Evolutionary conservation across 495 filamentous ascomycete genomes (phyloP).

Genomic region (Xylaria flabelliformis): DNA sequence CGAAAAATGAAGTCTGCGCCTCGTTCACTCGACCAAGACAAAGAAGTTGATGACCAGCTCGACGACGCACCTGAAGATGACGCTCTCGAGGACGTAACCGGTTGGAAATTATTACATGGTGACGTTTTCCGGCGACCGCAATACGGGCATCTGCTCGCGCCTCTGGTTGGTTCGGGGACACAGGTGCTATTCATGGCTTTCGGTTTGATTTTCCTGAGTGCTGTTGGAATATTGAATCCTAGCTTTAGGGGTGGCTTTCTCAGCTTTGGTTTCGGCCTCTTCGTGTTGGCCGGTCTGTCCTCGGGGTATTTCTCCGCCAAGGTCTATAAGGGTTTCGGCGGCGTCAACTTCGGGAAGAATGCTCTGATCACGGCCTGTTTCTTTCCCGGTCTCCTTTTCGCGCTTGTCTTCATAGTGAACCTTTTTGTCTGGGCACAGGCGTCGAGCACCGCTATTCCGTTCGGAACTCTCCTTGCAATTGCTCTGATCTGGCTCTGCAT

Average conservation of each 20-base stretch:
- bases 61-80: slow-evolving; percentile 79
- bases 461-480: slow-evolving; percentile 80
- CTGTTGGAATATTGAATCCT: slow-evolving; percentile 84
- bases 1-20: slow-evolving; percentile 54
- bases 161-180: slow-evolving; percentile 86
- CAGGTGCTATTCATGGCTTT: slow-evolving; percentile 88
- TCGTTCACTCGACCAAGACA: slow-evolving; percentile 66
- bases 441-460: slow-evolving; percentile 88
- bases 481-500: slow-evolving; percentile 86
- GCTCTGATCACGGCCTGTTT: slow-evolving; percentile 82
- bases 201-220: slow-evolving; percentile 79
- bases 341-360: slow-evolving; percentile 79
- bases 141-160: slow-evolving; percentile 79
- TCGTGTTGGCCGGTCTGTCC: slow-evolving; percentile 86
- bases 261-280: slow-evolving; percentile 84
- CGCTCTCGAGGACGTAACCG: slow-evolving; percentile 79
- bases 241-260: slow-evolving; percentile 93
- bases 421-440: slow-evolving; percentile 95
- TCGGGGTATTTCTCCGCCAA: slow-evolving; percentile 92
- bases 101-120: slow-evolving; percentile 94
- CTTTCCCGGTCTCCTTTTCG: slow-evolving; percentile 83
- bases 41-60: slow-evolving; percentile 57
- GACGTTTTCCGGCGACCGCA: slow-evolving; percentile 88
- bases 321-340: slow-evolving; percentile 87
- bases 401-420: slow-evolving; percentile 82